phyloP scores from a whole-genome alignment of 257 asterid species.

The Fraxinus cuspidata region DNA sequence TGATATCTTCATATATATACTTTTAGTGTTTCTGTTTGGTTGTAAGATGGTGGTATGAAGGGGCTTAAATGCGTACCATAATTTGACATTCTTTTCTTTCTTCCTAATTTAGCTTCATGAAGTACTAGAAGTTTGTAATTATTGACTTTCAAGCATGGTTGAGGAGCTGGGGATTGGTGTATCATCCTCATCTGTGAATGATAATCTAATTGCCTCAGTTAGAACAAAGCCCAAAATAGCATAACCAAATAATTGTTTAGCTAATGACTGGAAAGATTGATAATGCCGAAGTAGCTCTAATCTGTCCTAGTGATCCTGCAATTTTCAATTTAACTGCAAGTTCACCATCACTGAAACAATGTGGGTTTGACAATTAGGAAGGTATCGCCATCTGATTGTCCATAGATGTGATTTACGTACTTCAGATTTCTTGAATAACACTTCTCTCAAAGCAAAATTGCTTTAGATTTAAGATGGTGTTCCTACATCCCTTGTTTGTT shows the following conservation, averaged over 20 bases:
- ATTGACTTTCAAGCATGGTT: neutral
- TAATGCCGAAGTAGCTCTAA: too few relatives aligned
- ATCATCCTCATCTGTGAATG: constrained; percentile 13
- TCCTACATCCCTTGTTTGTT: neutral
- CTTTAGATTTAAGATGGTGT: constrained; percentile 8
- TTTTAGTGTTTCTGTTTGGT: constrained; percentile 10
- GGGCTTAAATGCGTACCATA: constrained; percentile 19
- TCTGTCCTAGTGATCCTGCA: neutral
- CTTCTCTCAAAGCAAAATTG: neutral
- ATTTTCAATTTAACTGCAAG: neutral
- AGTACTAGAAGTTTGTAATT: neutral
- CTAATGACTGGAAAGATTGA: too few relatives aligned
- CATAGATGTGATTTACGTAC: constrained; percentile 16
- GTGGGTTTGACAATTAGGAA: constrained; percentile 21
- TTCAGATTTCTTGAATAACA: constrained; percentile 20
- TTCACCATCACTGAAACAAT: constrained; percentile 13
- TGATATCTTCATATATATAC: neutral
- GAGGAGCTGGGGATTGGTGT: constrained; percentile 3
- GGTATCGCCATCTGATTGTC: constrained; percentile 11
- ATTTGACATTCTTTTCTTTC: neutral
- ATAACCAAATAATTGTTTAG: too few relatives aligned
- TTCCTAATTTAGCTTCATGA: neutral
- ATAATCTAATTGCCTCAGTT: neutral
- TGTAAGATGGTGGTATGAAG: constrained; percentile 6
- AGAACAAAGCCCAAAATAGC: too few relatives aligned